phyloP scores from a whole-genome alignment of 805 yeast species.

The Starmerella tilneyi region DNA sequence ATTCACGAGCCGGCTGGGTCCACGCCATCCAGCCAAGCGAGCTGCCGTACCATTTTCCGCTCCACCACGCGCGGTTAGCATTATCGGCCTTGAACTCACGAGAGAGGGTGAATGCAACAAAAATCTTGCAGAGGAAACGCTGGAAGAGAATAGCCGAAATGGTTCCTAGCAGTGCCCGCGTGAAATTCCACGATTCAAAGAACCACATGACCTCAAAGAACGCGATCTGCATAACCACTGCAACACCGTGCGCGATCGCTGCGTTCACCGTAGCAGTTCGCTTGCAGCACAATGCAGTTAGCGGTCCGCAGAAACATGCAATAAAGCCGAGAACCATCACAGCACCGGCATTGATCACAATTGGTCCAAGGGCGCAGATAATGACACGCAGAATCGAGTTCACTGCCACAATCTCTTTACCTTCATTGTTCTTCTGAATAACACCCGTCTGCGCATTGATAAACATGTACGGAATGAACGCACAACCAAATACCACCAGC shows the following conservation, averaged over 20 bases:
- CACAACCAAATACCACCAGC: constrained; percentile 53
- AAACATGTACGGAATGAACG: constrained; percentile 64
- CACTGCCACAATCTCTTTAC: constrained; percentile 32
- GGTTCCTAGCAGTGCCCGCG: constrained; percentile 78
- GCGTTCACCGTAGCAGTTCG: constrained; percentile 94
- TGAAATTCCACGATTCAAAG: constrained; percentile 81
- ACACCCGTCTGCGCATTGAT: constrained; percentile 87
- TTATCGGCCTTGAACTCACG: constrained; percentile 95
- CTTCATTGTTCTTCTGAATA: constrained; percentile 19
- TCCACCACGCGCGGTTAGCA: constrained; percentile 98
- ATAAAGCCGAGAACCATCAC: constrained; percentile 63
- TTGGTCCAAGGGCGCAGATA: constrained; percentile 68
- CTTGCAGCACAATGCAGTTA: constrained; percentile 90
- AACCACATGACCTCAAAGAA: constrained; percentile 97
- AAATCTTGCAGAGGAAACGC: constrained; percentile 72
- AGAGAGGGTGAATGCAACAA: constrained; percentile 69
- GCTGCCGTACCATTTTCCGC: constrained; percentile 97
- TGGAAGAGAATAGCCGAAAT: constrained; percentile 76
- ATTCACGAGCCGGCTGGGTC: constrained; percentile 94
- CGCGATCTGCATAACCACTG: constrained; percentile 75
- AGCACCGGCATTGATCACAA: constrained; percentile 80
- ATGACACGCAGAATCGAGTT: constrained; percentile 55
- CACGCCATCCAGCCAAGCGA: constrained; percentile 89
- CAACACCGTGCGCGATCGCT: constrained; percentile 89
- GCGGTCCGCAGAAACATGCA: constrained; percentile 96